Percentiles rank a stretch among this genome's conserved stretches.
Conservation (phyloP, 2,329 filamentous ascomycete species). For the Cytospora piceae region DNA sequence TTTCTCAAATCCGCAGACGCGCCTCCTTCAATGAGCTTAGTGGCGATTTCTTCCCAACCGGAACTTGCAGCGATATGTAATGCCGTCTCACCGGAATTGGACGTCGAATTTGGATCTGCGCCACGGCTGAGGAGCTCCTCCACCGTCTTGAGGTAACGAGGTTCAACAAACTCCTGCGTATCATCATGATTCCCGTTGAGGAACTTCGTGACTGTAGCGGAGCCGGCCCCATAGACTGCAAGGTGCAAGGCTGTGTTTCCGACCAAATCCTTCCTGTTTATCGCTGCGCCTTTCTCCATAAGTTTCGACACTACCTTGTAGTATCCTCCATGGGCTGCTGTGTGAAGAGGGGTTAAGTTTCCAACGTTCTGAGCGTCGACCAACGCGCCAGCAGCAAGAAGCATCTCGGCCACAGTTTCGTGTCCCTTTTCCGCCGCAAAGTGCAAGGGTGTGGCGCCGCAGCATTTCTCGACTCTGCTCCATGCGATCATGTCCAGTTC, state of each 20-base stretch:
- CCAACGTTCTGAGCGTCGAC: not conserved
- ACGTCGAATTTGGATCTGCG: not conserved
- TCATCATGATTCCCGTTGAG: not conserved
- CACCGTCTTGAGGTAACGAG: not conserved
- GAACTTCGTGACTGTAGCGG: not conserved
- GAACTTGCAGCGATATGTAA: not conserved
- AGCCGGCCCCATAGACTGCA: not conserved
- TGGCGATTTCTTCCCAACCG: slow-evolving; percentile 1
- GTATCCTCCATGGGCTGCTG: not conserved
- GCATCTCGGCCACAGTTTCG: not conserved
- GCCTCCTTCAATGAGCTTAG: slow-evolving; percentile 5
- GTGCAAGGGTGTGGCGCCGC: slow-evolving; percentile 6
- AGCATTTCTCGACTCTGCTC: not conserved
- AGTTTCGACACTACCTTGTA: slow-evolving; percentile 4
- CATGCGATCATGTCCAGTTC: no score
- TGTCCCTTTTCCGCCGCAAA: not conserved
- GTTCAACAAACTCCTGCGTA: not conserved
- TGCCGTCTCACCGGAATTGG: not conserved
- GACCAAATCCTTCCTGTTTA: not conserved
- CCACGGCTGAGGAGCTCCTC: slow-evolving; percentile 1
- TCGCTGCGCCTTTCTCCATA: not conserved
- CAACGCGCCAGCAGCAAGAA: not conserved
- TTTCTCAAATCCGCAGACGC: not conserved
- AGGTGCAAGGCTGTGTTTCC: not conserved
- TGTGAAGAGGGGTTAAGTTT: not conserved